Base-by-base conservation (phyloP, 1,284 basidiomycete species). In the Uromyces viciae-fabae region DNA sequence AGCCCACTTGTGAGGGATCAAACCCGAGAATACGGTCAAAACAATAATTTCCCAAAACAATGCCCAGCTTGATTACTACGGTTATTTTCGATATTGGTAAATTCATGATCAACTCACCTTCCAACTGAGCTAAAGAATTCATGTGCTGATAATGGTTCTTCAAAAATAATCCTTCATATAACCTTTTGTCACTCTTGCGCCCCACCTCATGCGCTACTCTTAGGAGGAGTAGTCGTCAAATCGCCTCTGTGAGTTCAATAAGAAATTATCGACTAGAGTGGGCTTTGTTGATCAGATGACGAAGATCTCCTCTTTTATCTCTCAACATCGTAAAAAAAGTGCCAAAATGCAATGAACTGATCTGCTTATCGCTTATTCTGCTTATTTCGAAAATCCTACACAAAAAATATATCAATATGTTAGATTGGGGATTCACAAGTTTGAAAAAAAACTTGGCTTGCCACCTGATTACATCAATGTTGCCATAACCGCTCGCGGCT, bases 401-500 rank as follows among this genome's bases (percentile, higher is more conserved):
- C 9, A 64, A 64, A 64, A 19, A 3, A 42, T 36, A n/a, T 66
- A 66, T 42, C 9, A 15, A 36, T 40, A 40, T 11, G 38, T 49
- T 46, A 78, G 76, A 1, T 46, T 78, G n/a, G 76, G 76, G 19
- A 46, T 78, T 17, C 40, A 64, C 40, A 78, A 69, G 52, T 78
- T 69, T 36, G 76, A 78, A 31, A 38, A 46, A 31, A 17, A 43
- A 3, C n/a, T 46, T 3, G 86, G 85, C 9, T 83, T 87, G 11
- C 86, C 86, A 0, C 82, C 80, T 25, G 83, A 87, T 81, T 87
- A 86, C 78, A 80, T 87, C 75, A 87, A 87, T 81, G 84, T 85
- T 3, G 83, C 83, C 22, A 86, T 87, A 82, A 86, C 86, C 0
- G 84, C 84, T 0, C 81, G 83, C 38, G 86, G 86, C 3, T 76